A percentile compares a stretch with the other conserved stretches of the same genome.
phyloP scores from a whole-genome alignment of 2,329 filamentous ascomycete genomes.

The Microthyrium microscopicum region DNA sequence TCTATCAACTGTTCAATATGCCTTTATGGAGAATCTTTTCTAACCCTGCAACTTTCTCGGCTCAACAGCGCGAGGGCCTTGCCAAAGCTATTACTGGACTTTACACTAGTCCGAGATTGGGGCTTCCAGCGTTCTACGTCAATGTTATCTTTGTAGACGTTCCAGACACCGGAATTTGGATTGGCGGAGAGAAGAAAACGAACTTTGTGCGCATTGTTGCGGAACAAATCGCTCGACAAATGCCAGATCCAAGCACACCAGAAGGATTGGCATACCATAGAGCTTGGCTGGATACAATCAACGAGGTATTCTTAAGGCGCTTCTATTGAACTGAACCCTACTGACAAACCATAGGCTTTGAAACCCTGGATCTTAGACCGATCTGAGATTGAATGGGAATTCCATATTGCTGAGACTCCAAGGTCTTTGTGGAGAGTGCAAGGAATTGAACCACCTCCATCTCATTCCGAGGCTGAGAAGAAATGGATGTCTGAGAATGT shows the following conservation, averaged over 20 bases:
- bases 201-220: constrained; percentile 11
- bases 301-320: background rate
- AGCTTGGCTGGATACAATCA: constrained; percentile 4
- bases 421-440: background rate
- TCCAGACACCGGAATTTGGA: constrained; percentile 6
- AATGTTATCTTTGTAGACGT: constrained; percentile 14
- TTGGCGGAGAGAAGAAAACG: constrained; percentile 9
- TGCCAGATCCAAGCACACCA: background rate
- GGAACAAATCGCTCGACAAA: constrained; percentile 10
- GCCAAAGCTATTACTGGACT: constrained; percentile 14
- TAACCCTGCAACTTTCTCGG: background rate
- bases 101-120: constrained; percentile 11
- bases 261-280: background rate
- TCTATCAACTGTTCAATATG: no score
- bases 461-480: background rate
- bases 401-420: constrained; percentile 1
- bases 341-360: background rate
- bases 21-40: constrained; percentile 5
- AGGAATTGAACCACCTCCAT: background rate
- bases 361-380: background rate
- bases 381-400: constrained; percentile 1
- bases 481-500: background rate
- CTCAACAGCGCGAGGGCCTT: background rate
- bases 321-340: background rate
- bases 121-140: constrained; percentile 17